phyloP scores from a whole-genome alignment of 176 grass and related monocot genomes.

The Raddia guianensis region DNA sequence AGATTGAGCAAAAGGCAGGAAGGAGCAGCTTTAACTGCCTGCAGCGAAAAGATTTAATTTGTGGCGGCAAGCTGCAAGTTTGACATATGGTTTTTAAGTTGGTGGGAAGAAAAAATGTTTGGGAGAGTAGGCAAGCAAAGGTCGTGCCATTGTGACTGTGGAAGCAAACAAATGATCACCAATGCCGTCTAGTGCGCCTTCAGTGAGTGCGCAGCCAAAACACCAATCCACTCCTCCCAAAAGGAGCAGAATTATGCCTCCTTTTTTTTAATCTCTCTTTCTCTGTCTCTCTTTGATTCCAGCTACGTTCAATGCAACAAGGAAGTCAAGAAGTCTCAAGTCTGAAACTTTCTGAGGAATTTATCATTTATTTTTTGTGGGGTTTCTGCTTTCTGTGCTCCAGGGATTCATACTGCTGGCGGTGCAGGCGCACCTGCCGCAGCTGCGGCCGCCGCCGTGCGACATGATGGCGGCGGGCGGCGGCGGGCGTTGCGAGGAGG shows the following conservation, averaged over 20 bases:
- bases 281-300: neutral
- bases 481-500: constrained; percentile 52
- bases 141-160: constrained; percentile 14
- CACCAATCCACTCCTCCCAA: constrained; percentile 26
- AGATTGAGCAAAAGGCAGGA: neutral
- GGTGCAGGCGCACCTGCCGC: constrained; percentile 79
- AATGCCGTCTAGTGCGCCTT: constrained; percentile 49
- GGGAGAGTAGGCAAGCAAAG: constrained; percentile 33
- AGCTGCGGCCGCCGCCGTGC: constrained; percentile 78
- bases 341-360: neutral
- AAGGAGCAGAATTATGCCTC: neutral
- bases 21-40: constrained; percentile 31
- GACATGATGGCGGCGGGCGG: constrained; percentile 54
- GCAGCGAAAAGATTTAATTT: constrained; percentile 28
- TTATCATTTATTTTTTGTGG: neutral
- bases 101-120: constrained; percentile 5
- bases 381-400: neutral
- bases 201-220: constrained; percentile 48
- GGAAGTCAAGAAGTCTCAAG: too few relatives aligned
- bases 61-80: constrained; percentile 4
- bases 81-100: neutral
- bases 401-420: constrained; percentile 82
- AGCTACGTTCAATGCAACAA: constrained; percentile 21
- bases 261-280: neutral
- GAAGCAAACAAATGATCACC: constrained; percentile 53